A percentile compares a stretch with the other conserved stretches of the same genome.
phyloP scores from a whole-genome alignment of 768 basidiomycete genomes.

The Russula ochroleuca region DNA sequence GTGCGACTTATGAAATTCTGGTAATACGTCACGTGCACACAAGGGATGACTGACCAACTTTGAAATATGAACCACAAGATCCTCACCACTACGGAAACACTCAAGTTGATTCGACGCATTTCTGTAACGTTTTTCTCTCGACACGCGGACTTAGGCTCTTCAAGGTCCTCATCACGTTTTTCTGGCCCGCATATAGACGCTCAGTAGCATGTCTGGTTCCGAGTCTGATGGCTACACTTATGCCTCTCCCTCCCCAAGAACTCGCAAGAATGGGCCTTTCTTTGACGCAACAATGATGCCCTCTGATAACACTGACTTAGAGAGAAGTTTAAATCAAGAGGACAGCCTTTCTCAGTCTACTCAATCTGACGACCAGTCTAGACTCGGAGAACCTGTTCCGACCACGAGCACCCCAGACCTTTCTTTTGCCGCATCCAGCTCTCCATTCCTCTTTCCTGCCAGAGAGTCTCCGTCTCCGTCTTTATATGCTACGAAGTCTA shows the following conservation, averaged over 20 bases:
- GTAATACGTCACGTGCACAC: too few relatives aligned
- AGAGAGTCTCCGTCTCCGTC: background rate
- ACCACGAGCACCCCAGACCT: slow-evolving; percentile 20
- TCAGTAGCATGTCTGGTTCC: background rate
- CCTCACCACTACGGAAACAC: background rate
- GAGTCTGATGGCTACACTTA: background rate
- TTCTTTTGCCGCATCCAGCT: slow-evolving; percentile 16
- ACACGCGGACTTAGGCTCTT: background rate
- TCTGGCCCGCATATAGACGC: background rate
- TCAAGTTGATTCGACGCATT: background rate
- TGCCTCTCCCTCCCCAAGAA: background rate
- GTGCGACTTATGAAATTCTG: too few relatives aligned
- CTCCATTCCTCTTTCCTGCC: background rate
- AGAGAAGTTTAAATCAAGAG: background rate
- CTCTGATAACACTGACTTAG: background rate
- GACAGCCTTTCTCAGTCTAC: background rate
- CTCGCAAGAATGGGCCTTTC: background rate
- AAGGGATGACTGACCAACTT: too few relatives aligned
- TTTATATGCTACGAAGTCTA: background rate
- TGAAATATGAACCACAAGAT: background rate
- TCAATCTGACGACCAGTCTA: background rate
- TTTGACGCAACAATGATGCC: background rate
- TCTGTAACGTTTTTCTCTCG: background rate
- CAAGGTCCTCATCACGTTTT: background rate
- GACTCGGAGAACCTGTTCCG: background rate